Base-by-base conservation (phyloP, 768 basidiomycete genomes). In the Ephemerocybe angulata region DNA sequence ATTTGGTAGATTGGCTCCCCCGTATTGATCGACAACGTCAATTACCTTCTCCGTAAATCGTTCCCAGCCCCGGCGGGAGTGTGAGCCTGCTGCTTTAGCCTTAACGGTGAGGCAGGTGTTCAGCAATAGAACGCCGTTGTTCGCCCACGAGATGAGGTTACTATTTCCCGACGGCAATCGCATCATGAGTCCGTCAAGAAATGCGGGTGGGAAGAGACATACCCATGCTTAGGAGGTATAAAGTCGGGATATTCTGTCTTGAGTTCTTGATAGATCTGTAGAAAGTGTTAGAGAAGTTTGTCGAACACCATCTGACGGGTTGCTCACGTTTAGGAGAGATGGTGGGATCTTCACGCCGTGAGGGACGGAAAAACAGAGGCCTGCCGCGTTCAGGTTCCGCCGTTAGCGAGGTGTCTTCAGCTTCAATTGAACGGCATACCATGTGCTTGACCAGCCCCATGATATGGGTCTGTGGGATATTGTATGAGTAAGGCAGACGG, bases 81-180 rank as follows among this genome's bases (percentile, higher is more conserved):
- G 95, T 50, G 93, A 93, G 33, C 82, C 89, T 17, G 95, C 83
- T 53, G 80, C 62, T 54, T 79, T 79, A 0, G 88, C 87, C 52
- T 83, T 81, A 35, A 97, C 95, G 2, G 95, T 96, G 47, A 98
- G 78, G 56, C 86, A 88, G n/a, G 93, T 90, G 73, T 97, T 98
- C 44, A 97, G 81, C 69, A 96, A 81, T 56, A 97, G 76, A 37
- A 98, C 94, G 49, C 95, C 95, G 54, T 87, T 86, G 56, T 83
- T 75, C 1, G 93, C 91, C 88, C 92, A 93, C 19, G 76, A 68
- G 5, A 83, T 81, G 41, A 98, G 77, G 65, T 93, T 90, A 54
- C 95, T 93, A 62, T 30, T 42, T 42, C 11, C 15, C 57, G 29
- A 49, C 41, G 47, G 53, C 31, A 54, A 35, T 8, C 17, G 33